phyloP scores from a whole-genome alignment of 176 grass and related monocot genomes.

The Hordeum vulgare region MorexV3_pseudomolecules_assembly NC_058521.1:132391704-132392203 shows the following conservation, averaged over 20 bases:
- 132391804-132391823: background rate
- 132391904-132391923: background rate
- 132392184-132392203: background rate
- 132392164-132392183: slow-evolving; percentile 30
- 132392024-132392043: background rate
- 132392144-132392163: background rate
- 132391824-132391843: background rate
- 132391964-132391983: background rate
- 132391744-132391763: background rate
- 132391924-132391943: slow-evolving; percentile 28
- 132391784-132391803: background rate
- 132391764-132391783: background rate
- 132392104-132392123: background rate
- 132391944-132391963: slow-evolving; percentile 13
- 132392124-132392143: background rate
- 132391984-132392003: slow-evolving; percentile 31
- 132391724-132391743: background rate
- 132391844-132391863: background rate
- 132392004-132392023: background rate
- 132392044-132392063: background rate
- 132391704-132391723: background rate
- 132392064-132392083: background rate
- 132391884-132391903: background rate
- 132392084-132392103: slow-evolving; percentile 22
- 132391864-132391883: background rate